phyloP scores from a whole-genome alignment of 2,329 filamentous ascomycete genomes.

The Microcyclosporella mali region DNA sequence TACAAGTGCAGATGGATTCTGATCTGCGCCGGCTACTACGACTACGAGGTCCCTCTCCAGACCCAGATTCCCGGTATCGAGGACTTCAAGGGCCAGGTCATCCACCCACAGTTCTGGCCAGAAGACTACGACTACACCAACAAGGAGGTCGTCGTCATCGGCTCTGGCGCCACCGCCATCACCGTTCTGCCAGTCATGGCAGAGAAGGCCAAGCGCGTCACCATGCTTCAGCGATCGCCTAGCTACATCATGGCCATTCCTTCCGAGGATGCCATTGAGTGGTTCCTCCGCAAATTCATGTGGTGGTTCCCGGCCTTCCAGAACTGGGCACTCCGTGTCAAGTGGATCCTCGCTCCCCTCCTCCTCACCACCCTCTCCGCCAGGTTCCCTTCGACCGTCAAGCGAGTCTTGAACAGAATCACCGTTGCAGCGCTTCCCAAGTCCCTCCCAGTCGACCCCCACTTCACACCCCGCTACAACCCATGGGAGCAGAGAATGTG shows the following conservation, averaged over 20 bases:
- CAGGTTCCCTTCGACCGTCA: slow-evolving; percentile 27
- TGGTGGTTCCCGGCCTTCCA: slow-evolving; percentile 22
- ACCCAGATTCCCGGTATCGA: slow-evolving; percentile 61
- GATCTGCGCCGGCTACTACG: slow-evolving; percentile 65
- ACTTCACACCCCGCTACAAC: slow-evolving; percentile 45
- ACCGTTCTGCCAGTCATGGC: slow-evolving; percentile 68
- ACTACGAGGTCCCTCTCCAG: slow-evolving; percentile 59
- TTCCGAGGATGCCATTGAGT: slow-evolving; percentile 25
- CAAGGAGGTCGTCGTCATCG: slow-evolving; percentile 67
- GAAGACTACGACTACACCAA: slow-evolving; percentile 57
- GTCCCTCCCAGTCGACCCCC: slow-evolving; percentile 34
- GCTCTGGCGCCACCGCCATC: slow-evolving; percentile 71
- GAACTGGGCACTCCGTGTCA: slow-evolving; percentile 30
- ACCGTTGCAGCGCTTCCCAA: slow-evolving; percentile 43
- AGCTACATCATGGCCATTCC: slow-evolving; percentile 46
- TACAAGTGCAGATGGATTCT: slow-evolving; percentile 47
- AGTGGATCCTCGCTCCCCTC: slow-evolving; percentile 33
- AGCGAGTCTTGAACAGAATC: slow-evolving; percentile 37
- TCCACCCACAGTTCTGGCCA: slow-evolving; percentile 75
- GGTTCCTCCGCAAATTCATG: slow-evolving; percentile 18
- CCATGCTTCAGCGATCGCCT: slow-evolving; percentile 76
- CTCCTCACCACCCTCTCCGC: slow-evolving; percentile 31
- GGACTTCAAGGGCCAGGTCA: slow-evolving; percentile 55
- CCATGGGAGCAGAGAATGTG: slow-evolving; percentile 70
- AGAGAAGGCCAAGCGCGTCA: slow-evolving; percentile 59